Conservation (phyloP, 805 yeast species). For the Hanseniaspora mollemarum region DNA sequence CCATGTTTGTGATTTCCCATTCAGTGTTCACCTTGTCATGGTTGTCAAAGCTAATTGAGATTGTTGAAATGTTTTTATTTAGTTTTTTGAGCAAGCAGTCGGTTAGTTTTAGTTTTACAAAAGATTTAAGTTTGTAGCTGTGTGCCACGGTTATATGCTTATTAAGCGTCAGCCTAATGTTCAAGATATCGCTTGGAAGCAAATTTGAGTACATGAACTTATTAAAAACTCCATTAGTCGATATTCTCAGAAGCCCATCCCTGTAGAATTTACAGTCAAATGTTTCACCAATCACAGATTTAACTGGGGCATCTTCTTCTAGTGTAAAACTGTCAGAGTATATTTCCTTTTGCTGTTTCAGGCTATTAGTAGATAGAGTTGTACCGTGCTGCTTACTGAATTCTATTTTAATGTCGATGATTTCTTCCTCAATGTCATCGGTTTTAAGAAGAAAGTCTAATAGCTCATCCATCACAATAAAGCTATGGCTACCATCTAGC, state of each 20-base stretch:
- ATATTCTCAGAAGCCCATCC: not conserved
- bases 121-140: not conserved
- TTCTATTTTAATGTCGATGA: not conserved
- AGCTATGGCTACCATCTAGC: not conserved
- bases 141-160: not conserved
- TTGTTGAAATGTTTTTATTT: not conserved
- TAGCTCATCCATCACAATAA: slow-evolving; percentile 5
- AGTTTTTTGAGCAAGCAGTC: slow-evolving; percentile 11
- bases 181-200: not conserved
- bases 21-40: not conserved
- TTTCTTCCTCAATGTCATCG: not conserved
- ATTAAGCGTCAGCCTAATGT: not conserved
- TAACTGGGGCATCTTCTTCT: not conserved
- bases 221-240: slow-evolving; percentile 8
- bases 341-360: not conserved
- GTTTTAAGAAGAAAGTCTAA: slow-evolving; percentile 3
- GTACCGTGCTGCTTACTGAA: not conserved
- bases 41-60: slow-evolving; percentile 1
- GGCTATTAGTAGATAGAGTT: not conserved
- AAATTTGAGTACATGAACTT: slow-evolving; percentile 6
- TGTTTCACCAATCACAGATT: slow-evolving; percentile 9
- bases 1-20: slow-evolving; percentile 1
- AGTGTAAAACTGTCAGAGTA: slow-evolving; percentile 6
- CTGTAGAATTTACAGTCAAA: not conserved
- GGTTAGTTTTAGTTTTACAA: not conserved